Evolutionary conservation across 306 rosid genomes (phyloP).

Genomic region (Mimosa bimucronata): DNA sequence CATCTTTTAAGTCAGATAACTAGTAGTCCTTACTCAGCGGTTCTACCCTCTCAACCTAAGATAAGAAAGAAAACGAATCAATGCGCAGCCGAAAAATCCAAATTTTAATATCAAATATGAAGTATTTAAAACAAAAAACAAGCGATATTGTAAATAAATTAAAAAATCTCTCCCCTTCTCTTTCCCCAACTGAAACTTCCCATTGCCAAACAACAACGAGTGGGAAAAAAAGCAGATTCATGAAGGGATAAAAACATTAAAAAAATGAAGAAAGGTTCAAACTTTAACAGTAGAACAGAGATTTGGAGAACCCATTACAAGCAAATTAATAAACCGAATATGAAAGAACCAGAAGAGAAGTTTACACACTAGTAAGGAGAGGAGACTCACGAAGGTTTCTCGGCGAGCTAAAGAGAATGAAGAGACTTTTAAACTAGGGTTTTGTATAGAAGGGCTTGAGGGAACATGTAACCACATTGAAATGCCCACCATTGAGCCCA

Average conservation of each 20-base stretch:
- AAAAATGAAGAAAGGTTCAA: not conserved
- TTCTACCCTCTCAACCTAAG: not conserved
- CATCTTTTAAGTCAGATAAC: conserved; percentile 1
- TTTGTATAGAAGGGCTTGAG: not conserved
- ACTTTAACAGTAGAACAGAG: not conserved
- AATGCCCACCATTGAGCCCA: not conserved
- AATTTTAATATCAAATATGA: too few relatives aligned
- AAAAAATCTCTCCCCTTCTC: not conserved
- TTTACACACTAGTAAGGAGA: not conserved
- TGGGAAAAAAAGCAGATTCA: not conserved
- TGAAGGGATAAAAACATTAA: not conserved
- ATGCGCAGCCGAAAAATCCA: not conserved
- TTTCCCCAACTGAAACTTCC: not conserved
- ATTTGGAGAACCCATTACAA: not conserved
- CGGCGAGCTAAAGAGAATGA: not conserved
- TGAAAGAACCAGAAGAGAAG: not conserved
- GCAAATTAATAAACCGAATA: not conserved
- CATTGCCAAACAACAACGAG: not conserved
- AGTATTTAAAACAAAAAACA: not conserved
- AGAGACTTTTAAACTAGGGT: not conserved
- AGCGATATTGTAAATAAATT: not conserved
- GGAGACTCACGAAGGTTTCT: not conserved
- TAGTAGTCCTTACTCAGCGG: too few relatives aligned
- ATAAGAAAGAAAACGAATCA: not conserved
- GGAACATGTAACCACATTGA: not conserved